Conservation (phyloP, 1,284 basidiomycete species). For the Sporisorium reilianum region DNA sequence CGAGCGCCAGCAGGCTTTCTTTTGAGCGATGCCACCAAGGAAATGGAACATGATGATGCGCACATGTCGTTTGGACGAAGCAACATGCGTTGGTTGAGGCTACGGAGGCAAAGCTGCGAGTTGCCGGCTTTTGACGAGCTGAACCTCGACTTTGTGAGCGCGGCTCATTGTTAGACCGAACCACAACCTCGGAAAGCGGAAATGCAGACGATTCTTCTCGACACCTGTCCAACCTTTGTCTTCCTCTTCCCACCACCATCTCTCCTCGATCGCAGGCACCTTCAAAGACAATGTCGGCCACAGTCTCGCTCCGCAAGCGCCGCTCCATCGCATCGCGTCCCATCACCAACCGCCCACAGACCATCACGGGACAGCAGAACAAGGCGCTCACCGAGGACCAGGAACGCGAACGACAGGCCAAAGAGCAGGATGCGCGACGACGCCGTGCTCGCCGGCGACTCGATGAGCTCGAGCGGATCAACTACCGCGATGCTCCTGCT, state of each 20-base stretch:
- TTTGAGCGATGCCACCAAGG: conserved; percentile 11
- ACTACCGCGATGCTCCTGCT: conserved; percentile 39
- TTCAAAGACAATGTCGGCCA: conserved; percentile 22
- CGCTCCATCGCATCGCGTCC: conserved; percentile 37
- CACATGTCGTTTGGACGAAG: too few relatives aligned
- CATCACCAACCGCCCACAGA: conserved; percentile 45
- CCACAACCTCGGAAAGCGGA: background rate
- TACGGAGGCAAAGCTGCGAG: too few relatives aligned
- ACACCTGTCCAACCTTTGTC: background rate
- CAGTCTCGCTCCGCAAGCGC: conserved; percentile 42
- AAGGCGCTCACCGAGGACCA: conserved; percentile 42
- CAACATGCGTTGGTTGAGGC: too few relatives aligned
- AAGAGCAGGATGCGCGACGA: conserved; percentile 35
- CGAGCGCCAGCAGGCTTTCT: conserved; percentile 42
- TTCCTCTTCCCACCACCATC: background rate
- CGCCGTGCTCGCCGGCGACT: conserved; percentile 40
- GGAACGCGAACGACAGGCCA: conserved; percentile 39
- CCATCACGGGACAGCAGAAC: conserved; percentile 46
- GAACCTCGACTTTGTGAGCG: conserved; percentile 10
- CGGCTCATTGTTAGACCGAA: background rate
- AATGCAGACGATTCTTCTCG: background rate
- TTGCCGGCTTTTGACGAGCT: background rate
- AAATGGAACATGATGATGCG: too few relatives aligned
- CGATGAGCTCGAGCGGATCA: conserved; percentile 46
- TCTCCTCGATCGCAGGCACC: background rate